Percentiles rank a stretch among this genome's conserved stretches.
These are phyloP conservation scores for Oidiodendron maius DNA, from an alignment of 495 filamentous ascomycete genomes.

Conservation along the genomic window DNA sequence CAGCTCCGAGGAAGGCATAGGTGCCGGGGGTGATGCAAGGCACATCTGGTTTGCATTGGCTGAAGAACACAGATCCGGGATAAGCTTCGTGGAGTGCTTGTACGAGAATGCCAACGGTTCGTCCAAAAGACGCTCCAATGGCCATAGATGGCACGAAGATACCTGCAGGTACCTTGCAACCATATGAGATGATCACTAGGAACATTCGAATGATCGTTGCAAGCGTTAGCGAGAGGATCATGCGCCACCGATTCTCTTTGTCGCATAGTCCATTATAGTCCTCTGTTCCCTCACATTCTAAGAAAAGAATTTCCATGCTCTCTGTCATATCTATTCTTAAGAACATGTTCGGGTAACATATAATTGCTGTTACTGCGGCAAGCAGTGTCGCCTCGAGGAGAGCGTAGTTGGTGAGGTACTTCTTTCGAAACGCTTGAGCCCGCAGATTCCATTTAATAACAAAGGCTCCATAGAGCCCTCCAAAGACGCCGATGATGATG, in stretches of 20 bases:
- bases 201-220: conserved; percentile 78
- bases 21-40: conserved; percentile 95
- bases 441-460: conserved; percentile 98
- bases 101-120: conserved; percentile 91
- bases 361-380: conserved; percentile 74
- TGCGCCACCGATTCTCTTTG: conserved; percentile 63
- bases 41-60: conserved; percentile 83
- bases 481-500: conserved; percentile 85
- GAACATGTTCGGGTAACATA: conserved; percentile 96
- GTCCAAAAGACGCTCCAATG: conserved; percentile 87
- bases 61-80: conserved; percentile 77
- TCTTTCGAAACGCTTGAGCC: conserved; percentile 89
- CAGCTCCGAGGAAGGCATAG: conserved; percentile 91
- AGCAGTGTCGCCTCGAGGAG: conserved; percentile 84
- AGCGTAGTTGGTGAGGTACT: conserved; percentile 79
- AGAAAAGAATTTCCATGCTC: conserved; percentile 96
- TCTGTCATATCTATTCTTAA: conserved; percentile 97
- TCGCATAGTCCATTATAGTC: conserved; percentile 93
- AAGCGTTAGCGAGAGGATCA: conserved; percentile 72
- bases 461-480: conserved; percentile 91
- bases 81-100: conserved; percentile 81
- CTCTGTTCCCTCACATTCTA: conserved; percentile 88
- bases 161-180: conserved; percentile 95
- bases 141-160: conserved; percentile 99
- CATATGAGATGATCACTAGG: conserved; percentile 93